A percentile compares a stretch with the other conserved stretches of the same genome.
Conservation (phyloP, 768 basidiomycete species). For the Lentinus brumalis region DNA sequence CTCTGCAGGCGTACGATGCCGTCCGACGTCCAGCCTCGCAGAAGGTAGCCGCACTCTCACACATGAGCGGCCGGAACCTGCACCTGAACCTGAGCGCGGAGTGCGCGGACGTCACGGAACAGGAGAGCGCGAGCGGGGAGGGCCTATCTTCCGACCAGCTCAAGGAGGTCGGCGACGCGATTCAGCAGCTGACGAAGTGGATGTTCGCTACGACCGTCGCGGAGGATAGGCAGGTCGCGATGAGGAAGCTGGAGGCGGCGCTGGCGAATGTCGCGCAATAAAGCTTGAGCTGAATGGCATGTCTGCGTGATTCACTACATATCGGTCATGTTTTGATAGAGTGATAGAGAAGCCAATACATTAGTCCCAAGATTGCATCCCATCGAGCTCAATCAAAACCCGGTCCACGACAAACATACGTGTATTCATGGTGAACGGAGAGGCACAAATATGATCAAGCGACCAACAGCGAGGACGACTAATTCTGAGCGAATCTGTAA, state of each 20-base stretch:
- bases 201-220: not conserved
- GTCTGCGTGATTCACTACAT: too few species aligned
- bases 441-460: too few species aligned
- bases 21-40: constrained; percentile 35
- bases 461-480: too few species aligned
- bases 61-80: constrained; percentile 25
- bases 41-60: constrained; percentile 20
- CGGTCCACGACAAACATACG: too few species aligned
- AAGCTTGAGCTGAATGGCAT: too few species aligned
- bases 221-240: constrained; percentile 1
- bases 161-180: not conserved
- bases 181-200: constrained; percentile 7
- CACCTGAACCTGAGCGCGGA: constrained; percentile 16
- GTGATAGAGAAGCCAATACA: too few species aligned
- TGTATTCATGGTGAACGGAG: too few species aligned
- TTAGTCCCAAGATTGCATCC: too few species aligned
- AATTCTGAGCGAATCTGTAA: too few species aligned
- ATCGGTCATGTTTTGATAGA: too few species aligned
- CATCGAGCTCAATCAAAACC: too few species aligned
- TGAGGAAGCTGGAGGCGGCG: not conserved
- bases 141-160: not conserved
- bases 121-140: constrained; percentile 5
- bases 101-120: constrained; percentile 4
- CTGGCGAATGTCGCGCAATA: too few species aligned
- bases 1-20: constrained; percentile 35